These are phyloP conservation scores for Flagelloscypha sp. DNA, from an alignment of 768 basidiomycete genomes.

Conservation along the genomic window DNA sequence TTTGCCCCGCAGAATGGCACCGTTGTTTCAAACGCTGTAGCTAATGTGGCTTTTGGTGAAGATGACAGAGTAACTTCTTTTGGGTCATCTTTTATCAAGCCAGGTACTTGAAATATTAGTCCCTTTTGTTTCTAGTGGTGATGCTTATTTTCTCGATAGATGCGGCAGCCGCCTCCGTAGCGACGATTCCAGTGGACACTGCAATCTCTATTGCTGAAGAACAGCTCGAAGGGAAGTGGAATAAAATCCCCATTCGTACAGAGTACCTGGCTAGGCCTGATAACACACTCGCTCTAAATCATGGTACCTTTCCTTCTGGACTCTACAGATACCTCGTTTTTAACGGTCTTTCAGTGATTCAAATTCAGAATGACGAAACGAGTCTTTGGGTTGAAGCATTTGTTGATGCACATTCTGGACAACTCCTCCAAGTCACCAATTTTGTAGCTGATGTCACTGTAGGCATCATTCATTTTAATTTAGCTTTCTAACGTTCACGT, in stretches of 20 bases:
- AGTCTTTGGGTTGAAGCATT: constrained; percentile 40
- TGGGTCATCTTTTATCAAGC: constrained; percentile 38
- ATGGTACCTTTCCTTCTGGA: too few species aligned
- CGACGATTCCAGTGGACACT: constrained; percentile 16
- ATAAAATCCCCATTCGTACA: constrained; percentile 19
- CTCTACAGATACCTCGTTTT: too few species aligned
- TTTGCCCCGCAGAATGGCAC: constrained; percentile 17
- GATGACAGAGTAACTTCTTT: constrained; percentile 33
- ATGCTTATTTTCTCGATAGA: not conserved
- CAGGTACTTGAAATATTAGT: constrained; percentile 27
- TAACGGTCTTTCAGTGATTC: too few species aligned
- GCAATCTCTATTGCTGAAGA: constrained; percentile 22
- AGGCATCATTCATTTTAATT: not conserved
- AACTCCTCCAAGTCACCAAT: constrained; percentile 32
- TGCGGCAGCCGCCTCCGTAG: constrained; percentile 15
- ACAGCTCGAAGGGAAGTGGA: constrained; percentile 20
- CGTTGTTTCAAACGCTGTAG: constrained; percentile 31
- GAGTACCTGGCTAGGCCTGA: constrained; percentile 24
- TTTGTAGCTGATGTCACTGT: constrained; percentile 27
- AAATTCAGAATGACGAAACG: constrained; percentile 31
- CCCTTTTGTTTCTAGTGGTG: too few species aligned
- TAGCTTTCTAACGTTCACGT: not conserved
- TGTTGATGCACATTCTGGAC: constrained; percentile 33
- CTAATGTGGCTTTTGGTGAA: constrained; percentile 35
- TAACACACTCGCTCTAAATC: constrained; percentile 20